Evolutionary conservation across 1,139 yeast genomes (phyloP).

Genomic region (Candida tetrigidarum): DNA sequence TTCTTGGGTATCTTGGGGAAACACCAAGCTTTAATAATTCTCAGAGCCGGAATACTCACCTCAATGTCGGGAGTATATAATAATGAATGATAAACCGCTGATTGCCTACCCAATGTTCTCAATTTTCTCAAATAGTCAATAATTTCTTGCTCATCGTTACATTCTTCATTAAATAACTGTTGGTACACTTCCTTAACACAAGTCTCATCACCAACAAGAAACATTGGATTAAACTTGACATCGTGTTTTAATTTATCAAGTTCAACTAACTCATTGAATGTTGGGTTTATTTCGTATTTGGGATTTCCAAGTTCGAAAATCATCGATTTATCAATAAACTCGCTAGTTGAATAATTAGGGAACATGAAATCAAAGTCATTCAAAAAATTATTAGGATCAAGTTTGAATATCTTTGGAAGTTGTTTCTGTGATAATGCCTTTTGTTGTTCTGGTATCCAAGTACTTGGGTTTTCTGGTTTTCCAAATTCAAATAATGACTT

Average conservation of each 20-base stretch:
- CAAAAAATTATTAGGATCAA: slow-evolving; percentile 4
- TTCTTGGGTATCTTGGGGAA: slow-evolving; percentile 6
- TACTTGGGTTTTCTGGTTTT: background rate
- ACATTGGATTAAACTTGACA: slow-evolving; percentile 14
- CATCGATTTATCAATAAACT: slow-evolving; percentile 8
- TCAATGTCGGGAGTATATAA: background rate
- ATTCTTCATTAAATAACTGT: background rate
- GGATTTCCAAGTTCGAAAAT: background rate
- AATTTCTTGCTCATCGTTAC: slow-evolving; percentile 2
- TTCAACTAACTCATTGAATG: slow-evolving; percentile 9
- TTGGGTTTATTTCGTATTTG: slow-evolving; percentile 3
- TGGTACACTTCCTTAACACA: slow-evolving; percentile 1
- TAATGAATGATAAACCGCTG: background rate
- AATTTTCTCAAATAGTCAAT: slow-evolving; percentile 2
- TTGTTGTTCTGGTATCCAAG: slow-evolving; percentile 1
- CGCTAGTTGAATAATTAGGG: slow-evolving; percentile 8
- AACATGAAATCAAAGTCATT: slow-evolving; percentile 12
- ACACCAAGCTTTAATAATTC: slow-evolving; percentile 5
- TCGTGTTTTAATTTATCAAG: slow-evolving; percentile 11
- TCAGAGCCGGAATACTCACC: too few species aligned
- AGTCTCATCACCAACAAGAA: slow-evolving; percentile 10
- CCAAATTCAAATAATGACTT: slow-evolving; percentile 1
- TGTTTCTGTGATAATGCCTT: background rate
- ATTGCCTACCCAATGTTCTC: slow-evolving; percentile 7
- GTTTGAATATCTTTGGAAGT: background rate